Percentiles rank a stretch among this genome's conserved stretches.
phyloP scores from a whole-genome alignment of 2,329 filamentous ascomycete species.

The Colletotrichum gloeosporioides region DNA sequence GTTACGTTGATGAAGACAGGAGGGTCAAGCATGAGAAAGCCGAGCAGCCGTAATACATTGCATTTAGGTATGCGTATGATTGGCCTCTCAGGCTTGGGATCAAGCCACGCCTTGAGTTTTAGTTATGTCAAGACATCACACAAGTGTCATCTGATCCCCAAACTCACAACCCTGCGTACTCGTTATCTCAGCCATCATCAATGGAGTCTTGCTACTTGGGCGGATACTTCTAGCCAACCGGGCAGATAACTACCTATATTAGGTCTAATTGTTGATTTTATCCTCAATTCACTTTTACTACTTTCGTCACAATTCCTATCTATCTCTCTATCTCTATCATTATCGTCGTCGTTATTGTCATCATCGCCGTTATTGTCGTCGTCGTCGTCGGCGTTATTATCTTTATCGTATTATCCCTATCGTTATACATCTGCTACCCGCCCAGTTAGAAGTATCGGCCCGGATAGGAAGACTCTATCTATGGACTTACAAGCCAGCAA shows the following conservation, averaged over 20 bases:
- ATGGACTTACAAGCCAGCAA: neutral
- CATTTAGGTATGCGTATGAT: neutral
- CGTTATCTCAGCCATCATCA: neutral
- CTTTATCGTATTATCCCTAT: too few relatives aligned
- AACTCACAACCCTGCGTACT: neutral
- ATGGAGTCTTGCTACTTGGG: neutral
- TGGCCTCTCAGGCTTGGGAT: neutral
- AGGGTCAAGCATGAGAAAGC: neutral
- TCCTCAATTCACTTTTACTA: too few relatives aligned
- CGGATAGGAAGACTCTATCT: neutral
- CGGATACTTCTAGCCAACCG: too few relatives aligned
- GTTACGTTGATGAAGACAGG: neutral
- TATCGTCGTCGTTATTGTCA: too few relatives aligned
- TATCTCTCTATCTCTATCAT: too few relatives aligned
- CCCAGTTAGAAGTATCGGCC: too few relatives aligned
- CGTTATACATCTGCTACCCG: too few relatives aligned
- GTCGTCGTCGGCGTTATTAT: too few relatives aligned
- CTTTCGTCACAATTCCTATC: too few relatives aligned
- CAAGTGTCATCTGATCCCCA: neutral
- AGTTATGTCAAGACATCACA: neutral
- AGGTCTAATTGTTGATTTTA: too few relatives aligned
- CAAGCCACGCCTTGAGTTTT: neutral
- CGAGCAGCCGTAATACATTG: neutral
- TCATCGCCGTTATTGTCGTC: too few relatives aligned
- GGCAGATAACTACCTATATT: too few relatives aligned